These are phyloP conservation scores for Talaromyces sp. DNA, from an alignment of 2,329 filamentous ascomycete genomes.

Conservation along the genomic window DNA sequence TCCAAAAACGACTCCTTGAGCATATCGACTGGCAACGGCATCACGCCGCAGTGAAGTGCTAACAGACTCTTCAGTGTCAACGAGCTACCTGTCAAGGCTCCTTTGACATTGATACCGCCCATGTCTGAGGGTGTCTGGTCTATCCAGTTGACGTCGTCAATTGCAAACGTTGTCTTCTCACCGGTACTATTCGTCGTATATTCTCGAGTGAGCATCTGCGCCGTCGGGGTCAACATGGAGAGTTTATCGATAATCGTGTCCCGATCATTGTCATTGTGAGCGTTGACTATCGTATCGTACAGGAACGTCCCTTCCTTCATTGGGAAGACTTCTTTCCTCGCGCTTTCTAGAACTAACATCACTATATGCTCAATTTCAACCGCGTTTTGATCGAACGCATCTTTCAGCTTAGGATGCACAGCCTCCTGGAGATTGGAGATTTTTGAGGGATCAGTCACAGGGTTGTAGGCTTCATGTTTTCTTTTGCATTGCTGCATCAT, in stretches of 20 bases:
- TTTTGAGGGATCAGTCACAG: slow-evolving; percentile 33
- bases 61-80: slow-evolving; percentile 38
- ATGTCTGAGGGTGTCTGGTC: slow-evolving; percentile 19
- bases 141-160: slow-evolving; percentile 20
- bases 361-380: slow-evolving; percentile 38
- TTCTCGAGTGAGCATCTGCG: slow-evolving; percentile 35
- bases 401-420: slow-evolving; percentile 27
- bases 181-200: slow-evolving; percentile 28
- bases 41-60: slow-evolving; percentile 37
- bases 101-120: slow-evolving; percentile 35
- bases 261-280: slow-evolving; percentile 21
- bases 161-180: slow-evolving; percentile 19
- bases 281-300: slow-evolving; percentile 30
- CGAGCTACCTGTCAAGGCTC: slow-evolving; percentile 35
- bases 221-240: slow-evolving; percentile 26
- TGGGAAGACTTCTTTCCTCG: slow-evolving; percentile 39
- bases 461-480: slow-evolving; percentile 24
- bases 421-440: slow-evolving; percentile 33
- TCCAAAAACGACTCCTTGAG: slow-evolving; percentile 32
- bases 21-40: slow-evolving; percentile 38
- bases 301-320: slow-evolving; percentile 31
- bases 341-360: slow-evolving; percentile 37
- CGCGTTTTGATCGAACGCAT: slow-evolving; percentile 25
- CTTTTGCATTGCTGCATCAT: neutral
- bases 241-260: slow-evolving; percentile 26